Base-by-base conservation (phyloP, 2,329 filamentous ascomycete species). In the Ophiostoma pallidulum region DNA sequence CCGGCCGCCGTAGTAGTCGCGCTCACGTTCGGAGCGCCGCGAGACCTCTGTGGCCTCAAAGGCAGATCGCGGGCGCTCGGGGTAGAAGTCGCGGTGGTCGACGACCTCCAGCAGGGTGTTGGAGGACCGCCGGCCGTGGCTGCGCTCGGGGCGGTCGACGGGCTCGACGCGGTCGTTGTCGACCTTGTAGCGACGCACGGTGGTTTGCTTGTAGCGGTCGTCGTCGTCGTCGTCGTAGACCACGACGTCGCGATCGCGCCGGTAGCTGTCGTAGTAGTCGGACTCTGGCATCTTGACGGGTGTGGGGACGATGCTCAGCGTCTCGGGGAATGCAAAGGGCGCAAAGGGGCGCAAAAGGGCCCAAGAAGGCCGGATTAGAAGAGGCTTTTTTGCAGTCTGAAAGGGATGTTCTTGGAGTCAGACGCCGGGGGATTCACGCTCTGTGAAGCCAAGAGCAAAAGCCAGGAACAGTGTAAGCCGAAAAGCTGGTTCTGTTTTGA, bases 121-220 rank as follows among this genome's bases (percentile, higher is more conserved):
- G 1, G 53, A 53, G 35, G 66, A 64, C 26, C 29, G 43, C 29
- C 37, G 41, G 8, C 9, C 31, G 2, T 36, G 60, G 54, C 47
- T 67, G 48, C 63, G 60, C 38, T 68, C 64, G 48, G 53, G 60
- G 22, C 36, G 44, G 43, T 64, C 51, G 5, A 66, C 62, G 8
- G 63, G 64, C 51, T 71, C 70, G 41, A 63, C 60, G 42, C 65
- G 64, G 45, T 59, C 62, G 10, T 67, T 65, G 8, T 62, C 60
- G 24, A 75, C 71, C 58, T 75, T 75, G 65, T 76, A 76, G 47
- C 73, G 68, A 51, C 68, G 70, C 46, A 75, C 66, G n/a, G 70
- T 74, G 5, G 71, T 69, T 50, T 62, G 65, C 56, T 64, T 65
- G 60, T 68, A 69, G 33, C 41, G 50, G 20, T 49, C 47, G 20